A percentile compares a stretch with the other conserved stretches of the same genome.
phyloP scores from a whole-genome alignment of 2,329 filamentous ascomycete species.

The Helotiales sp. region DNA sequence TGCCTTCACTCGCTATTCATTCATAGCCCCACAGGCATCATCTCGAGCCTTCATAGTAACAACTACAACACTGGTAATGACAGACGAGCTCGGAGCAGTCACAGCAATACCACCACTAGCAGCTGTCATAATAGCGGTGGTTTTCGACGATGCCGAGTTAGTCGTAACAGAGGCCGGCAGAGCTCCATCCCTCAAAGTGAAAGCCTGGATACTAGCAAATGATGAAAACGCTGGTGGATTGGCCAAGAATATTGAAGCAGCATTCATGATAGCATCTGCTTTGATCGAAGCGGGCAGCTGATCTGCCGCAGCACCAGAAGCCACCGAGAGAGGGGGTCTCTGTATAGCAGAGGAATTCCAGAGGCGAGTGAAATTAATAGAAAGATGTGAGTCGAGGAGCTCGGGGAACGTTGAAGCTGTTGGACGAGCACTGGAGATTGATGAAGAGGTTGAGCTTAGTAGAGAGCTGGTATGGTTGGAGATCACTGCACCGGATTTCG shows the following conservation, averaged over 20 bases:
- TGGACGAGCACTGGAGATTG: not conserved
- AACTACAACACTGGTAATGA: not conserved
- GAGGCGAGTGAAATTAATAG: not conserved
- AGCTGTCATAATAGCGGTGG: not conserved
- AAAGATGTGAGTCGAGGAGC: slow-evolving; percentile 3
- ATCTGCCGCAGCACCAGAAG: slow-evolving; percentile 1
- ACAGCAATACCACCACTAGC: not conserved
- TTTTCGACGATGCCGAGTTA: not conserved
- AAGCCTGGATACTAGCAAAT: not conserved
- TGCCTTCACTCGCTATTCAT: not conserved
- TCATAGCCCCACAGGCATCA: not conserved
- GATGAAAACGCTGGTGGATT: not conserved
- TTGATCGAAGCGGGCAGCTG: slow-evolving; percentile 4
- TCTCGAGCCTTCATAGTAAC: slow-evolving; percentile 11
- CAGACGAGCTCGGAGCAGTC: not conserved
- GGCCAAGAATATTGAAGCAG: slow-evolving; percentile 16
- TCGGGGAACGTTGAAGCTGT: slow-evolving; percentile 21
- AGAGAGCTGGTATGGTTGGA: slow-evolving; percentile 9
- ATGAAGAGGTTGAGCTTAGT: not conserved
- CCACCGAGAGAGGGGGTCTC: not conserved
- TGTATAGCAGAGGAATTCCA: not conserved
- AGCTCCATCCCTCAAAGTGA: not conserved
- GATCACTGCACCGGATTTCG: slow-evolving; percentile 5
- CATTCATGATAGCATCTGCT: slow-evolving; percentile 16
- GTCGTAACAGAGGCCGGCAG: not conserved